Base-by-base conservation (phyloP, 805 yeast species). In the Cyberlindnera maritima region DNA sequence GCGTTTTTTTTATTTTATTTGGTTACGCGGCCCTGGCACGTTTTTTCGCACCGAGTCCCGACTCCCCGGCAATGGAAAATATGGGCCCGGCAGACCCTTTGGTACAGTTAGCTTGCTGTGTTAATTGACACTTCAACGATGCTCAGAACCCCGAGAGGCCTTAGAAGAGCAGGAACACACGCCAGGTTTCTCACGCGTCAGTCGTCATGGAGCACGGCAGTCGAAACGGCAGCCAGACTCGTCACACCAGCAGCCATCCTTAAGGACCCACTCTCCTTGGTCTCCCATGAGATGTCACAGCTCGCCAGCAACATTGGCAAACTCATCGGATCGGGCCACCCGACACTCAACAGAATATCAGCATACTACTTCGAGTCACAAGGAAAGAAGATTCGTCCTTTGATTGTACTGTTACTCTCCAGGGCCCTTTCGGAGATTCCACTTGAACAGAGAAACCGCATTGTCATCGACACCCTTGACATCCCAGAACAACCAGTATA, bases 301-400 rank as follows among this genome's bases (percentile, higher is more conserved):
- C 68, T 92, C 59, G 97, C 96, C 23, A 80, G 79, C 60, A 89
- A 90, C 62, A 94, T 92, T 52, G 95, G 96, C 40, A 71, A 76
- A 17, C 73, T 94, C 44, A 83, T 92, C 48, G 97, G 98, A 1
- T 84, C 95, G 0, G 96, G 97, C 2, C 97, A 92, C 62, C 97
- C 98, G 1, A 84, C 94, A 11, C 74, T 92, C 50, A 91, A 92
- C 67, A 76, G 95, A 55, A 96, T 92, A 4, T 84, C 96, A n/a
- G 80, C 89, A 31, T 94, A 94, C 69, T 94, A 94, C 69, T 94
- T 94, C 58, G 96, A 91, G 67, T 88, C 94, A 17, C 96, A 92
- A 62, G 98, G 99, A 7, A 94, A 94, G 66, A 95, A 91, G 62
- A 89, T 94, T 17, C 76, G 99, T 48, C 99, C 99, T 2, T 69